Base-by-base conservation (phyloP, 164 flowering plant species). In the Protea cynaroides region DNA sequence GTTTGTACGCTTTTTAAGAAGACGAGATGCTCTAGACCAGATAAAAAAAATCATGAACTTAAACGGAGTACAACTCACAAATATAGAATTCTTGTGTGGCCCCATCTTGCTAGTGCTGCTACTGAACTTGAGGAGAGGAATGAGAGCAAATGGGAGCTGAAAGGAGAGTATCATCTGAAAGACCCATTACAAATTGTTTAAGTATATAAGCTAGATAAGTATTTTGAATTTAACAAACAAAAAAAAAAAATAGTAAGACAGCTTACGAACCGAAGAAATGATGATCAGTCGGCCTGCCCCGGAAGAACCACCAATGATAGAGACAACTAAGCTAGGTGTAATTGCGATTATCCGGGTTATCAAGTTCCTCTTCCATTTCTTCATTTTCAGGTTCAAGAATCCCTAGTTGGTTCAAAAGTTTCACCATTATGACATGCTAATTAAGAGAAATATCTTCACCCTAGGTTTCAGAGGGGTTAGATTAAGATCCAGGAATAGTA, bases 91-190 rank as follows among this genome's bases (percentile, higher is more conserved):
- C 74, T 80, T n/a, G n/a, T n/a, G n/a, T n/a, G n/a, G n/a, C n/a
- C n/a, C n/a, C n/a, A n/a, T n/a, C n/a, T n/a, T n/a, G n/a, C n/a
- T n/a, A n/a, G n/a, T n/a, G n/a, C n/a, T n/a, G n/a, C n/a, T n/a
- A n/a, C n/a, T n/a, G n/a, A 94, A 90, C 68, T 90, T 94, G 37
- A 94, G 93, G 23, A 94, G 92, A 1, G 98, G 98, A 54, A 94
- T 86, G 9, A 94, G 84, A 50, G 90, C 92, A 70, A 93, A 93
- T n/a, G 98, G 98, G 22, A 93, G 94, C 56, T 93, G 96, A 61
- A 93, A 93, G 4, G 96, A 93, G 13, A 93, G 77, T 62, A 93
- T 90, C 97, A 93, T 93, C 98, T 93, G 85, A 66, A 78, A 29
- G 34, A 65, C 22, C 46, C 56, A 51, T 65, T 58, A 38, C 15